phyloP scores from a whole-genome alignment of 2,329 filamentous ascomycete genomes.

The Polytolypa hystricis region DNA sequence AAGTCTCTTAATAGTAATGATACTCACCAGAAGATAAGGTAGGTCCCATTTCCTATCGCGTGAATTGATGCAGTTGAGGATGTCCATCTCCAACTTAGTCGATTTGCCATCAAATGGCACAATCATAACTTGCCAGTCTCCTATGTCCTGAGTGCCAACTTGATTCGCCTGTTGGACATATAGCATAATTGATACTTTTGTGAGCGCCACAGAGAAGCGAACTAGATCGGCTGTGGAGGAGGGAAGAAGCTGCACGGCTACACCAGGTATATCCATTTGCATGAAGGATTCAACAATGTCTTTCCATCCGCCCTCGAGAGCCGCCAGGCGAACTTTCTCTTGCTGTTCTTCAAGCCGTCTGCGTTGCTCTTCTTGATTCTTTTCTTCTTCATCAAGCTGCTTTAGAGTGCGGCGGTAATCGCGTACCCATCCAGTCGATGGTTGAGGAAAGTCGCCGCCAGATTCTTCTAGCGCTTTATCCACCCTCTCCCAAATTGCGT shows the following conservation, averaged over 20 bases:
- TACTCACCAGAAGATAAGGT: conserved; percentile 27
- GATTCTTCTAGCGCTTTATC: conserved; percentile 27
- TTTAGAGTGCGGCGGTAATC: conserved; percentile 29
- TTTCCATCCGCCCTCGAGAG: conserved; percentile 24
- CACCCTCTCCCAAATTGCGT: conserved; percentile 27
- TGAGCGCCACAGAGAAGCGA: conserved; percentile 18
- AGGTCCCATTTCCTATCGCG: conserved; percentile 30
- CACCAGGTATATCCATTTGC: conserved; percentile 17
- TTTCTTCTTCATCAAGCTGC: conserved; percentile 21
- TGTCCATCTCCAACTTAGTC: conserved; percentile 25
- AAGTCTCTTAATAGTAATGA: too few relatives aligned
- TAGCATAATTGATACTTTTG: conserved; percentile 25
- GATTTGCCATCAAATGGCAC: conserved; percentile 14
- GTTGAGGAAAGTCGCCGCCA: conserved; percentile 26
- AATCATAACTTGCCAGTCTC: conserved; percentile 24
- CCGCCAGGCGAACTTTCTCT: conserved; percentile 19
- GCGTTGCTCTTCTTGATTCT: conserved; percentile 17
- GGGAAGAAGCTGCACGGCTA: conserved; percentile 19
- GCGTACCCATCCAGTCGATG: conserved; percentile 28
- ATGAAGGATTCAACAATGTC: conserved; percentile 23
- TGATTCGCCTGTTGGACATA: conserved; percentile 18
- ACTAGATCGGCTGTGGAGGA: conserved; percentile 16
- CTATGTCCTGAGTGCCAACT: conserved; percentile 9
- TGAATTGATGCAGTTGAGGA: conserved; percentile 25
- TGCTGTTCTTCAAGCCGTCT: conserved; percentile 19